Evolutionary conservation across 164 flowering plant species (phyloP).

Genomic region (Nelumbo lutea): DNA sequence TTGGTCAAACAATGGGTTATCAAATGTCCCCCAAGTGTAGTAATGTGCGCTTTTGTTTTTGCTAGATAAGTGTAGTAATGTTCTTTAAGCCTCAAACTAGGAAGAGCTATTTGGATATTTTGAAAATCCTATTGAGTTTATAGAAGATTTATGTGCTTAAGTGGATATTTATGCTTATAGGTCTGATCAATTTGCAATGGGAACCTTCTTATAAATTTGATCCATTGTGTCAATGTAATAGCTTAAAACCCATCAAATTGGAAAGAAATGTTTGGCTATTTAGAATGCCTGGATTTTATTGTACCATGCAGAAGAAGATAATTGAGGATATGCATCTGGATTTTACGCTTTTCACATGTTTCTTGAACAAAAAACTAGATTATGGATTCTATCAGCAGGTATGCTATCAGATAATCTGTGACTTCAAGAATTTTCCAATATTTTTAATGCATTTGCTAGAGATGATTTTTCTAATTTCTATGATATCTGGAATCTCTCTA

Average conservation of each 20-base stretch:
- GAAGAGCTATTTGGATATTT: no score
- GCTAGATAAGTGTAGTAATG: no score
- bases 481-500: conserved; percentile 9
- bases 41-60: no score
- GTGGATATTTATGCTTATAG: background rate
- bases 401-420: background rate
- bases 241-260: background rate
- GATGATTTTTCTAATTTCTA: background rate
- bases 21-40: no score
- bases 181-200: background rate
- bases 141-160: background rate
- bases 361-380: background rate
- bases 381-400: background rate
- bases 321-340: background rate
- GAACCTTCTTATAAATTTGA: background rate
- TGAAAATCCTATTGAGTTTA: background rate
- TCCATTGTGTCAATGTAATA: background rate
- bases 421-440: background rate
- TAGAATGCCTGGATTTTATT: background rate
- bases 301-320: background rate
- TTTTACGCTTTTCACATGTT: background rate
- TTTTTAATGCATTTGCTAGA: background rate
- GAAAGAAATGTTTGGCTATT: background rate
- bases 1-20: no score
- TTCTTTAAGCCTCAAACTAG: no score